Evolutionary conservation across 192 early-diverging fungal species (phyloP), one percentile per base, ranked within the genome.

Genomic region (Thoreauomyces humboldtii): DNA sequence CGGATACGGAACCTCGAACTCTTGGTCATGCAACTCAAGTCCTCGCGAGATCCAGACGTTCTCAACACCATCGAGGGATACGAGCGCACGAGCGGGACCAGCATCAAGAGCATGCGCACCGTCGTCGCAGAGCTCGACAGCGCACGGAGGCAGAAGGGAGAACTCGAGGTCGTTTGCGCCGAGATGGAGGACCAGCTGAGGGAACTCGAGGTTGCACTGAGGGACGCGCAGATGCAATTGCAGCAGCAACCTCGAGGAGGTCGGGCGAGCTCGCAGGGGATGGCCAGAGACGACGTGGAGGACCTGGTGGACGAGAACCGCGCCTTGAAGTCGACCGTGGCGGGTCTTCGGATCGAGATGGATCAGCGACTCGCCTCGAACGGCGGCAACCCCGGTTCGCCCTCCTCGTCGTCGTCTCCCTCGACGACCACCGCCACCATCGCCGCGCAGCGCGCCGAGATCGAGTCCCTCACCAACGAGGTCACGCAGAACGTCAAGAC

Each of bases 141-240:
- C 15, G 62, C 78, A 2, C 27, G 65, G 34, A 71, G 74, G 60
- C 66, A 65, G 17, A 83, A 75, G 21, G 69, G 77, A 2, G 79
- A 83, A 43, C 71, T 86, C 12, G 81, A 86, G 44, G 77, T 82
- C 51, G 72, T 82, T 2, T 67, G 76, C 19, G 56, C 55, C 25
- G 77, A 81, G 24, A 29, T 70, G 37, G 69, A 71, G 42, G 53
- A 33, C 9, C 59, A 36, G 33, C 42, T 44, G 4, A 28, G 29
- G 29, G 34, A 55, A 7, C 27, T 41, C 50, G 33, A 43, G 15
- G 37, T 17, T n/a, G 21, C 11, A 0, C 5, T 65, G 50, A 22
- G 51, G 9, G 27, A 17, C 15, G 12, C 15, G 42, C 15, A 47
- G 65, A 69, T 38, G 60, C 66, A 28, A 63, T 38, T 38, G 32